Evolutionary conservation across 768 basidiomycete species (phyloP), one percentile per base, ranked within the genome.

Genomic region (Aureoboletus auriporus): DNA sequence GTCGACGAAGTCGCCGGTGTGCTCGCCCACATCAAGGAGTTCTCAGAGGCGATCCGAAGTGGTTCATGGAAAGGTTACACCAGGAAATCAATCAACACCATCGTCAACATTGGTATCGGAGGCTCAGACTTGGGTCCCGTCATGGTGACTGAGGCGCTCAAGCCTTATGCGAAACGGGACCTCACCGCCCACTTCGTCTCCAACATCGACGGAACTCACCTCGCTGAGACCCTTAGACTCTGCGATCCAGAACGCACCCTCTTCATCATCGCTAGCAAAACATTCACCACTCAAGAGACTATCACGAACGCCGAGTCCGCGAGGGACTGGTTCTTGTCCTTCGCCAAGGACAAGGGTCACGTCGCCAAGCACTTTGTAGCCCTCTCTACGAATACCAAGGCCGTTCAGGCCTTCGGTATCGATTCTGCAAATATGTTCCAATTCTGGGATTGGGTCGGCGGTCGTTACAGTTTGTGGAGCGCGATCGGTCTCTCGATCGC

Each of bases 381-480:
- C 4, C 83, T 99, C 49, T 93, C 90, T 61, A 99, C 96, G 49
- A 99, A 99, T 70, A 92, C 92, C 44, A 80, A 84, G 64, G 92
- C 89, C 10, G 96, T 98, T 47, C 89, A 90, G 14, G 82, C 77
- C 3, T 99, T 99, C 62, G 96, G 96, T 36, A 99, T 99, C 62
- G 76, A 86, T 39, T 68, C 83, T 51, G 78, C 78, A 57, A 97
- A 97, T 74, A 99, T 99, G 94, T 99, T 99, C 82, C 84, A 88
- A 65, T 98, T 99, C 82, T 99, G 95, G 95, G 96, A 98, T 71
- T 99, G 96, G 96, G 96, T 99, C 54, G 96, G 96, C 53, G 96
- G 96, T 26, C 83, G 95, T 54, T 99, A 99, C 80, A 93, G 89
- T 59, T 77, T 99, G 55, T 98, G 96, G 95, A 93, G 91, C 53